Conservation (phyloP, 768 basidiomycete species). For the Tephrocybe sp. region DNA sequence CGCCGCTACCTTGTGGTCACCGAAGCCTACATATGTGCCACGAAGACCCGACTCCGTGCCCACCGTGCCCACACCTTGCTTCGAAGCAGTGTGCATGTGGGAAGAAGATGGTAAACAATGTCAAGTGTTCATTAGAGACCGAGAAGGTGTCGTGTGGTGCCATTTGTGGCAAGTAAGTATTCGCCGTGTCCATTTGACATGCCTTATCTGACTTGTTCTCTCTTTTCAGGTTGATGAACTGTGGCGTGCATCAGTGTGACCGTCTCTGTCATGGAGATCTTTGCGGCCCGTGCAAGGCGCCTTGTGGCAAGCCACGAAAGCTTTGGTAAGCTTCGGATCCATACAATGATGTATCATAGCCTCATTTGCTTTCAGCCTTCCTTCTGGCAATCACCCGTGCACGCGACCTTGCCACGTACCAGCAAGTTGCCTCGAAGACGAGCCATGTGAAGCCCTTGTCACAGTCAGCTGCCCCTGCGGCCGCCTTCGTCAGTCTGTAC, state of each 20-base stretch:
- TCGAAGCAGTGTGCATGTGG: constrained; percentile 86
- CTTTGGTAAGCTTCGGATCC: constrained; percentile 53
- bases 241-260: constrained; percentile 90
- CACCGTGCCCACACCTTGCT: constrained; percentile 84
- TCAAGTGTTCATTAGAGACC: constrained; percentile 76
- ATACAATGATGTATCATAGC: background rate
- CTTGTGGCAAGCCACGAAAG: constrained; percentile 86
- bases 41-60: constrained; percentile 66
- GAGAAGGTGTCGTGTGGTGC: constrained; percentile 85
- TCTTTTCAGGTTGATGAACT: constrained; percentile 55
- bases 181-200: no score
- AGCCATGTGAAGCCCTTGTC: constrained; percentile 71
- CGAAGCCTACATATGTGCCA: constrained; percentile 82
- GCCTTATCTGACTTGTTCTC: background rate
- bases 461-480: constrained; percentile 82
- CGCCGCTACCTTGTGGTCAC: constrained; percentile 80
- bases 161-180: constrained; percentile 69
- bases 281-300: constrained; percentile 74
- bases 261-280: constrained; percentile 78
- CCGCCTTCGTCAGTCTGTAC: constrained; percentile 68
- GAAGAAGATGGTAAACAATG: constrained; percentile 76
- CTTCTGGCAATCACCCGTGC: constrained; percentile 68
- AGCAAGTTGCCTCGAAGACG: constrained; percentile 74
- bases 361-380: constrained; percentile 43
- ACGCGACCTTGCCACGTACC: constrained; percentile 86